Evolutionary conservation across 768 basidiomycete species (phyloP), one percentile per base, ranked within the genome.

Genomic region (Lactifluus volemus): DNA sequence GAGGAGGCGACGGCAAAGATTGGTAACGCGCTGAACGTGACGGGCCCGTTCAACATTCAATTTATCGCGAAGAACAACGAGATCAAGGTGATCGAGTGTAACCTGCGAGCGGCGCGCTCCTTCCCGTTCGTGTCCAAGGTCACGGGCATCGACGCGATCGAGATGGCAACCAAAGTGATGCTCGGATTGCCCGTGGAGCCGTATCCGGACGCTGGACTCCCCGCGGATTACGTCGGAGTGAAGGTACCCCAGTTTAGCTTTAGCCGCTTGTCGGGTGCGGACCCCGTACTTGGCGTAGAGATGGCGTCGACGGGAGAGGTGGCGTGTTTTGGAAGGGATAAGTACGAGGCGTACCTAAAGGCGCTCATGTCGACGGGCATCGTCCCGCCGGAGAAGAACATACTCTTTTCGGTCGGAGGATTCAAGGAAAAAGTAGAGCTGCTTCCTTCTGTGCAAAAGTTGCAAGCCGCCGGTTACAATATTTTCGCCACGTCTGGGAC

Each of bases 171-270:
- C 45, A 98, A 97, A 73, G 96, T 97, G 65, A 98, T 99, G 95
- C 79, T 99, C 29, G 92, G 84, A 60, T 72, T 96, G 54, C 89
- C 91, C 5, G 86, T 96, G 39, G 89, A 90, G 62, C 76, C 94
- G 7, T 98, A 98, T 73, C 97, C 96, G 17, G 91, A 93, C 53
- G 72, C 84, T 61, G 88, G 87, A 56, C 79, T 98, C 65, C 93
- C 97, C 4, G 70, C 82, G 41, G 92, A 98, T 71, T 99, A 98
- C 71, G 97, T 99, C 61, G 97, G 96, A 58, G 88, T 99, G 75
- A 99, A 99, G 78, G 96, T 97, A 3, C 94, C 97, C n/a, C 97
- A 99, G 73, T 99, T 98, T 84, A 94, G 91, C 68, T 99, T 98
- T 76, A 93, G 90, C 68, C 86, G 97, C 47, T 76, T 99, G 39